These are phyloP conservation scores for Pythium utonaiense DNA, from an alignment of 352 stramenopile species.

Conservation along the genomic window DNA sequence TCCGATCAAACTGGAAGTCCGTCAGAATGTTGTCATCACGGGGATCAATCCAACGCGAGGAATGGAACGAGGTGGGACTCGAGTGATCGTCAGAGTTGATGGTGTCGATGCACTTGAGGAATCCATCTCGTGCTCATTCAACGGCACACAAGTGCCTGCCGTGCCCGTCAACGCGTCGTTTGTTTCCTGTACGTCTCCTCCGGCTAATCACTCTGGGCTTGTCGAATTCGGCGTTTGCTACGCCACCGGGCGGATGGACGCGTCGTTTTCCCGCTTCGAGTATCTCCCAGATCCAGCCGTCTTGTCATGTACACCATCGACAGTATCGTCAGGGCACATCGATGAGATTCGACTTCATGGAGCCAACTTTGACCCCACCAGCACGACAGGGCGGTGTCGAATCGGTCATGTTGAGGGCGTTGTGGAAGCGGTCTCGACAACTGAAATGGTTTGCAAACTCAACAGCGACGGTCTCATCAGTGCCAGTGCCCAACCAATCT, in stretches of 20 bases:
- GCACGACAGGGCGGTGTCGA: neutral
- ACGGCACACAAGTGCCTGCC: neutral
- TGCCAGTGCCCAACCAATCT: conserved; percentile 1
- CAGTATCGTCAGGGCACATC: neutral
- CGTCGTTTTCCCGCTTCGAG: conserved; percentile 6
- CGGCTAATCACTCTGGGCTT: neutral
- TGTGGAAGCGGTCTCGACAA: neutral
- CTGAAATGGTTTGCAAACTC: conserved; percentile 7
- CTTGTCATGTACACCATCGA: neutral
- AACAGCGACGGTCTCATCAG: neutral
- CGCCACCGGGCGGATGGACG: neutral
- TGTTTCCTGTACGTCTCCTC: conserved; percentile 3
- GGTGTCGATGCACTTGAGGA: conserved; percentile 17
- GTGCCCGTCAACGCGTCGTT: conserved; percentile 7
- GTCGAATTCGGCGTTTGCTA: conserved; percentile 10
- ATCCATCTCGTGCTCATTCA: conserved; percentile 15
- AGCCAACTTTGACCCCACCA: conserved; percentile 2
- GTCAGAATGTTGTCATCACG: neutral
- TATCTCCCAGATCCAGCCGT: conserved; percentile 8
- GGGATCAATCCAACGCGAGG: neutral
- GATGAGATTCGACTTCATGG: conserved; percentile 2
- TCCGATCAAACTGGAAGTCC: neutral
- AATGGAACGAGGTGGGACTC: neutral
- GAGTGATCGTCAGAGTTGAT: conserved; percentile 2
- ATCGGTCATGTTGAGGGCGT: neutral